Evolutionary conservation across 192 early-diverging fungal genomes (phyloP), one percentile per base, ranked within the genome.

Genomic region (Pilobolus umbonatus): DNA sequence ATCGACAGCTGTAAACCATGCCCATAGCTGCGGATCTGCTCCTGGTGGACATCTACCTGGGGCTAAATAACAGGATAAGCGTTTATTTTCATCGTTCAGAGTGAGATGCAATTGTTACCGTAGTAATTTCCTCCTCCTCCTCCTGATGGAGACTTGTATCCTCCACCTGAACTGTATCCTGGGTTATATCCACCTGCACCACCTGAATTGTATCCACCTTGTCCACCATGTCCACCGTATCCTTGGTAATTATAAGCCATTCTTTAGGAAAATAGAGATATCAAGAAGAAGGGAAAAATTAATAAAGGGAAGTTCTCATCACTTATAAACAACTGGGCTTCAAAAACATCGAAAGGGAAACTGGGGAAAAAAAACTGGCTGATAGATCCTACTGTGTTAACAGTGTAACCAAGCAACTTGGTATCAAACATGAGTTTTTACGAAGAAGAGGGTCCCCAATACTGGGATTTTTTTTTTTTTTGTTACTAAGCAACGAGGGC

Each of bases 1-100:
- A 61, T 84, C 84, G 4, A 84, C 84, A 12, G 80, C 72, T 44
- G 78, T 66, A 65, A 85, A 85, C 80, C 80, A 82, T 12, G 64
- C 64, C 25, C 63, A 55, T n/a, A 74, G 59, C 24, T 68, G 72
- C 24, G 53, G 62, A 28, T 76, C 70, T 10, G 57, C 65, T 21
- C 65, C 60, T 14, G 68, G 60, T 22, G 74, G 73, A 28, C 17
- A 2, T 29, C 32, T 50, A 17, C 17, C 39, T 11, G 17, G 2
- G 4, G 10, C 2, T 25, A 22, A 12, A 28, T 29, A 21, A 21
- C 21, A 0, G 28, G 21, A 11, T 52, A 29, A 2, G 4, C 17
- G 19, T 22, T 52, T 52, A 19, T 31, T 35, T 52, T 15, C 34
- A 34, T 52, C 21, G 12, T 31, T 21, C 21, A 34, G 21, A 52